Base-by-base conservation (phyloP, 2,329 filamentous ascomycete genomes). In the Lomentospora prolificans region DNA sequence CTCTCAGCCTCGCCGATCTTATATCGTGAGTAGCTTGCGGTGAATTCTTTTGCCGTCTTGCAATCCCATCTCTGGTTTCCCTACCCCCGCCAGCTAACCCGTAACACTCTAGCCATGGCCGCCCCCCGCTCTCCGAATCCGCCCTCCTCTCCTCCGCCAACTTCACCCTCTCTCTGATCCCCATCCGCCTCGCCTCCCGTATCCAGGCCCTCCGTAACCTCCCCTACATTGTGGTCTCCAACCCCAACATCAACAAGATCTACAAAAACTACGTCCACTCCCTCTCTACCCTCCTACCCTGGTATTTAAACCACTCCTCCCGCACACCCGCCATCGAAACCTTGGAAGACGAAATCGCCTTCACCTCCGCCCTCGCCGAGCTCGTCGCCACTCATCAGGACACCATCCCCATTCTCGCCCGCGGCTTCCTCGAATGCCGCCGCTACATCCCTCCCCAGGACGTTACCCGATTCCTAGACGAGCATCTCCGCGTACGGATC, bases 171-270 rank as follows among this genome's bases (percentile, higher is more conserved):
- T 89, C 86, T 27, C 87, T 96, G 55, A 84, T 97, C 8, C 94
- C 94, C 12, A 88, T 94, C 52, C 89, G 94, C 36, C 84, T 99
- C 25, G 94, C 94, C 25, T 90, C 95, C 68, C 89, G 94, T 57
- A 95, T 99, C 61, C 89, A 96, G 69, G 90, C 90, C 46, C 77
- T 99, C 17, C 86, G 91, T 60, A 96, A 95, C 67, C 82, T 99
- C 7, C 94, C 94, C 0, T 99, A 92, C 70, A 97, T 99, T 61
- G 92, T 99, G 56, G 94, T 99, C 25, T 91, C 92, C n/a, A 97
- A 99, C 67, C 89, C 90, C 1, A 90, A 96, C 67, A 90, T 99
- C 62, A 88, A 86, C 25, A 86, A 87, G 64, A 99, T 99, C 61
- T 96, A 97, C 76, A 85, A 89, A 70, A 97, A 96, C 71, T 99